phyloP scores from a whole-genome alignment of 1,139 yeast species.

The Yamadazyma diospyri region DNA sequence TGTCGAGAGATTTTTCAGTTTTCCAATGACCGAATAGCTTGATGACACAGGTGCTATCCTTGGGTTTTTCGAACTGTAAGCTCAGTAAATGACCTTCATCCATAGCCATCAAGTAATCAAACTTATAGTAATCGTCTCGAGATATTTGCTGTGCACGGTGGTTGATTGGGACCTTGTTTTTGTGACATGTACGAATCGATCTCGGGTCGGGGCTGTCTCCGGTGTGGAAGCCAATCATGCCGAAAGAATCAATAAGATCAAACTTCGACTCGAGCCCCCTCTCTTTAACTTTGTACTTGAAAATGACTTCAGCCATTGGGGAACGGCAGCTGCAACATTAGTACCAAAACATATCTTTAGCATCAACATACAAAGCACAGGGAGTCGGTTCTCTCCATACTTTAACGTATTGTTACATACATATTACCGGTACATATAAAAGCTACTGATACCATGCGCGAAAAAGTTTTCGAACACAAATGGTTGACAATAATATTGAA shows the following conservation, averaged over 20 bases:
- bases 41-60: slow-evolving; percentile 46
- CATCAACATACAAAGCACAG: too few relatives aligned
- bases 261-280: slow-evolving; percentile 41
- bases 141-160: slow-evolving; percentile 75
- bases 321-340: slow-evolving; percentile 67
- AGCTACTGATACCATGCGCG: slow-evolving; percentile 54
- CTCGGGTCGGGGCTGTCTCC: slow-evolving; percentile 83
- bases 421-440: slow-evolving; percentile 92
- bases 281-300: slow-evolving; percentile 58
- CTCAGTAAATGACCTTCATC: slow-evolving; percentile 65
- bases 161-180: slow-evolving; percentile 69
- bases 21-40: slow-evolving; percentile 77
- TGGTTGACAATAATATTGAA: slow-evolving; percentile 40
- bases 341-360: slow-evolving; percentile 1
- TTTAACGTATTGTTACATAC: too few relatives aligned
- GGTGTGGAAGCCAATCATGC: slow-evolving; percentile 79
- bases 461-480: slow-evolving; percentile 13
- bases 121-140: slow-evolving; percentile 55
- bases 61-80: slow-evolving; percentile 58
- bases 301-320: slow-evolving; percentile 97
- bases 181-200: slow-evolving; percentile 63
- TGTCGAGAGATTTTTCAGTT: slow-evolving; percentile 45
- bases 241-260: slow-evolving; percentile 73
- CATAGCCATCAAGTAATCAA: slow-evolving; percentile 88
- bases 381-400: too few relatives aligned